phyloP scores from a whole-genome alignment of 164 flowering plant genomes.

The Paratinospora sagittata region DNA sequence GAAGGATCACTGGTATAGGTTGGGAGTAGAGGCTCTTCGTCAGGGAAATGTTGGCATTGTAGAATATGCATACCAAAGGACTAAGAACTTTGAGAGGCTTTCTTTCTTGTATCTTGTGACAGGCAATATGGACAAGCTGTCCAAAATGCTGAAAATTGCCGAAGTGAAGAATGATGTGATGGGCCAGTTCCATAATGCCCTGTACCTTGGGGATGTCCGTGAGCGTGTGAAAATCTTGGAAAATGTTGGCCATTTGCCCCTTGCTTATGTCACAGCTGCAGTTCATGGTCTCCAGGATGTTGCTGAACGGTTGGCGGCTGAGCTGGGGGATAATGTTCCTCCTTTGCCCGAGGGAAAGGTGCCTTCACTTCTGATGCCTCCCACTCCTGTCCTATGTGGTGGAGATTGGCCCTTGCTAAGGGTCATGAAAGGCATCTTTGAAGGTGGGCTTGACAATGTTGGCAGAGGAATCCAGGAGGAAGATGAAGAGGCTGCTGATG shows the following conservation, averaged over 20 bases:
- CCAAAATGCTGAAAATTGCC: conserved; percentile 38
- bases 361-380: conserved; percentile 33
- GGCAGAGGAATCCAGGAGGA: conserved; percentile 28
- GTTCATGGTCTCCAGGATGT: conserved; percentile 30
- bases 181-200: conserved; percentile 45
- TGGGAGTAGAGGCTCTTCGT: conserved; percentile 44
- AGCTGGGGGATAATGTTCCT: conserved; percentile 31
- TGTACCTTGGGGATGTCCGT: conserved; percentile 33
- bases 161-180: conserved; percentile 36
- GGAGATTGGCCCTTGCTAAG: conserved; percentile 42
- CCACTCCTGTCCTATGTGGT: conserved; percentile 28
- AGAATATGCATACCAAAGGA: conserved; percentile 43
- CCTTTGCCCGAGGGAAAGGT: conserved; percentile 21
- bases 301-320: conserved; percentile 31
- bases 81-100: conserved; percentile 40
- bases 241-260: conserved; percentile 35
- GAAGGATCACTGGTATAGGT: conserved; percentile 40
- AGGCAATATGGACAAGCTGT: conserved; percentile 33
- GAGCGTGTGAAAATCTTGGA: conserved; percentile 39
- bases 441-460: conserved; percentile 28
- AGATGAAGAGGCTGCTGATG: conserved; percentile 29
- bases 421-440: conserved; percentile 38
- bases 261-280: conserved; percentile 37
- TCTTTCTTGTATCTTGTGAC: conserved; percentile 38
- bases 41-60: conserved; percentile 41